These are phyloP conservation scores for Afroboletus lepidellus DNA, from an alignment of 1,284 basidiomycete species.

Conservation along the genomic window DNA sequence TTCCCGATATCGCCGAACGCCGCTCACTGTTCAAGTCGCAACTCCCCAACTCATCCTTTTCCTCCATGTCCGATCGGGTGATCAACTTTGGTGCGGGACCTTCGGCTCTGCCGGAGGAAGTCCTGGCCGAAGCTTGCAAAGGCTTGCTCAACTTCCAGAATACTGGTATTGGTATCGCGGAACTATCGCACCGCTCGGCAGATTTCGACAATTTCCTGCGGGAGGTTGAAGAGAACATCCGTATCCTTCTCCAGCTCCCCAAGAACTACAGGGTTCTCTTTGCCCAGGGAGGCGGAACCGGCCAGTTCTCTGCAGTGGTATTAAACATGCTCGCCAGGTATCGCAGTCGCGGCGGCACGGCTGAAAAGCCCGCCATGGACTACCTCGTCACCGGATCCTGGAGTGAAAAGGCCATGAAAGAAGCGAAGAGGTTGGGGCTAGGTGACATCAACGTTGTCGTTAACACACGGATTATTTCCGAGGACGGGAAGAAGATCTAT, in stretches of 20 bases:
- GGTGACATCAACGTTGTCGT: conserved; percentile 67
- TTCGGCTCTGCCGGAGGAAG: conserved; percentile 79
- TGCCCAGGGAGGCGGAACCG: conserved; percentile 88
- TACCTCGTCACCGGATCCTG: conserved; percentile 91
- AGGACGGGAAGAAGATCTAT: conserved; percentile 65
- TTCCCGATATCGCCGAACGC: background rate
- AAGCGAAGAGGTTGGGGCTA: conserved; percentile 68
- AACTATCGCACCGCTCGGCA: conserved; percentile 90
- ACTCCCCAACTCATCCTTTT: background rate
- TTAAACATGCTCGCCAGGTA: conserved; percentile 86
- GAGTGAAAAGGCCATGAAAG: conserved; percentile 83
- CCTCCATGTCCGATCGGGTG: conserved; percentile 41
- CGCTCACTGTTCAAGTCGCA: too few relatives aligned
- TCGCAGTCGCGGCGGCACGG: conserved; percentile 60
- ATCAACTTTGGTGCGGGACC: conserved; percentile 94
- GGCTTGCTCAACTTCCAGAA: conserved; percentile 83
- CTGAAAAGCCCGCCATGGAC: conserved; percentile 67
- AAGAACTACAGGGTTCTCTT: conserved; percentile 85
- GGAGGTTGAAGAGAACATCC: conserved; percentile 67
- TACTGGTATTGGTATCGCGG: conserved; percentile 91
- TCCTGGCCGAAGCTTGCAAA: conserved; percentile 77
- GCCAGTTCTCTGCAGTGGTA: conserved; percentile 87
- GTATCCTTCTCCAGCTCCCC: conserved; percentile 78
- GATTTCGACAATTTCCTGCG: conserved; percentile 77
- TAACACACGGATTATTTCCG: conserved; percentile 60